A percentile compares a stretch with the other conserved stretches of the same genome.
Evolutionary conservation across 768 basidiomycete genomes (phyloP).

Genomic region (Pulveroboletus sp.): DNA sequence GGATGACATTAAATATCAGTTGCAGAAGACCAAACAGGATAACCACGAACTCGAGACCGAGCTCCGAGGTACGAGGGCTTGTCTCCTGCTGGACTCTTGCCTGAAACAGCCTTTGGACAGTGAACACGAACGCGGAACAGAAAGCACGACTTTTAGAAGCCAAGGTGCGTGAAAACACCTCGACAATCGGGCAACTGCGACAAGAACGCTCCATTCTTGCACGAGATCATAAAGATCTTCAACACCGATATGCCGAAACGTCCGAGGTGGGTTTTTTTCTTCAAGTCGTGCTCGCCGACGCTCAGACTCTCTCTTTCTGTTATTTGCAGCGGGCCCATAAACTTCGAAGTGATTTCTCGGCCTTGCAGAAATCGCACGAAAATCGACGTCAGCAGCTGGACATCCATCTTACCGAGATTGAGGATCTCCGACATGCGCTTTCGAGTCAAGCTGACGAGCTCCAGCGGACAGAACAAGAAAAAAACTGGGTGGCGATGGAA

Average conservation of each 20-base stretch:
- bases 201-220: conserved; percentile 70
- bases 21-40: conserved; percentile 66
- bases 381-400: conserved; percentile 71
- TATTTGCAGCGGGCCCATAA: conserved; percentile 51
- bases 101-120: conserved; percentile 30
- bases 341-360: conserved; percentile 56
- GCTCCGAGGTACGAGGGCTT: conserved; percentile 51
- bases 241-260: conserved; percentile 58
- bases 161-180: conserved; percentile 63
- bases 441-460: conserved; percentile 58
- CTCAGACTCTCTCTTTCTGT: not conserved
- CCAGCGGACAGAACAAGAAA: conserved; percentile 59
- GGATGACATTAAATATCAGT: conserved; percentile 65
- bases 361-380: conserved; percentile 64
- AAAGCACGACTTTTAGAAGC: conserved; percentile 64
- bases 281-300: not conserved
- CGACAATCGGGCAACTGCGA: conserved; percentile 69
- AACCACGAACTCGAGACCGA: conserved; percentile 71
- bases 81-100: not conserved
- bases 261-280: conserved; percentile 50
- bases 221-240: conserved; percentile 67
- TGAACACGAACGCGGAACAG: conserved; percentile 64
- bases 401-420: conserved; percentile 64
- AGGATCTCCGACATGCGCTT: conserved; percentile 67
- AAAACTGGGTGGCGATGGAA: conserved; percentile 54